Conservation (phyloP, 139 green algal species). For the Haematococcus lacustris region DNA sequence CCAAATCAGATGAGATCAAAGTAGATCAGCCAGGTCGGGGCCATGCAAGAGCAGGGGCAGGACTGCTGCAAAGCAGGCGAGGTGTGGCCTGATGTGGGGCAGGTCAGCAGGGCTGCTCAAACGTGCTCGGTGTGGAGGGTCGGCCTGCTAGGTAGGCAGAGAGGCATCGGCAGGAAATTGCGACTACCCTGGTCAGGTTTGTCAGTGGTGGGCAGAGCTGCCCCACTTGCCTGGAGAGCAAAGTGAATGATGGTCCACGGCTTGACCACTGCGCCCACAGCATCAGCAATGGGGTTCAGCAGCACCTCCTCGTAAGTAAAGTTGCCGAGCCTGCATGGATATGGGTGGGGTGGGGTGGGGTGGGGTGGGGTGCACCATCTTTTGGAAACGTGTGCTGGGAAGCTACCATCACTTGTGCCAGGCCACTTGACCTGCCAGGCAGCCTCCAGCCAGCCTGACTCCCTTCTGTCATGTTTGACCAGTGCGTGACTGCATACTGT, state of each 20-base stretch:
- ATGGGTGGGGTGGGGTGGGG: not conserved
- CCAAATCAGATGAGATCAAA: no score
- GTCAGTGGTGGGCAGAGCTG: not conserved
- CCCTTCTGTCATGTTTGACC: not conserved
- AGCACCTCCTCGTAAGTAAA: constrained; percentile 38
- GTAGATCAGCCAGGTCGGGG: no score
- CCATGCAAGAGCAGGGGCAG: no score
- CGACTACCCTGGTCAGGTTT: no score
- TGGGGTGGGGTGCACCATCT: no score
- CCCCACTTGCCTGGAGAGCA: not conserved
- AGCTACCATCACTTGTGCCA: not conserved
- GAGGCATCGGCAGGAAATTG: no score
- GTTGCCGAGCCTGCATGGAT: constrained; percentile 16
- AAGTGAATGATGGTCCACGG: constrained; percentile 7
- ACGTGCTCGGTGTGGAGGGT: not conserved
- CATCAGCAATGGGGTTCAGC: constrained; percentile 34
- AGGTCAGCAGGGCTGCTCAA: no score
- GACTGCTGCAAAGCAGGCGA: no score
- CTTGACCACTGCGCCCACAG: not conserved
- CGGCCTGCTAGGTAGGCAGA: no score
- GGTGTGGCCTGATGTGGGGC: no score
- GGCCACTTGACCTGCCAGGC: not conserved
- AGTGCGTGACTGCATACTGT: not conserved
- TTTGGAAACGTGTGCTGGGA: not conserved
- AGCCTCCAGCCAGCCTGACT: not conserved